Percentiles rank a stretch among this genome's conserved stretches.
Evolutionary conservation across 495 filamentous ascomycete species (phyloP).

Genomic region (Extremus antarcticus): DNA sequence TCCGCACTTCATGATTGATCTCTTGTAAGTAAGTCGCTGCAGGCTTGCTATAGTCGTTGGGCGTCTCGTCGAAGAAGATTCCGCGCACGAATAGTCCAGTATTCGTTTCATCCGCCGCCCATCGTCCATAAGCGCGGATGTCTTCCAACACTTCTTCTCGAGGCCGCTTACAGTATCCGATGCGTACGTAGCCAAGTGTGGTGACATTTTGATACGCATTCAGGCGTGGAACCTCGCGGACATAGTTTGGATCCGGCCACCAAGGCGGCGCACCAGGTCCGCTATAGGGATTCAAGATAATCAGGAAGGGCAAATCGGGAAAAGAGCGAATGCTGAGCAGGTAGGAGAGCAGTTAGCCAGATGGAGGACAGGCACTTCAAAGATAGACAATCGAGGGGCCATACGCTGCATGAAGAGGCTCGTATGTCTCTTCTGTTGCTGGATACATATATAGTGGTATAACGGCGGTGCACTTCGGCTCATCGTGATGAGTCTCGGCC

Average conservation of each 20-base stretch:
- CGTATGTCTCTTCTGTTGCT: constrained; percentile 4
- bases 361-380: too few relatives aligned
- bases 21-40: constrained; percentile 3
- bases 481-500: background rate
- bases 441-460: constrained; percentile 12
- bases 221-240: constrained; percentile 37
- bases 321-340: constrained; percentile 15
- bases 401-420: constrained; percentile 7
- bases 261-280: constrained; percentile 37
- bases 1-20: background rate
- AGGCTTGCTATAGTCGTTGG: constrained; percentile 9
- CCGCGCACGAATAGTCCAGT: constrained; percentile 30
- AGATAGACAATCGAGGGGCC: background rate
- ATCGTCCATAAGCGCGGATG: constrained; percentile 39
- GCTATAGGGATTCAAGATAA: constrained; percentile 46
- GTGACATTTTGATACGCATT: constrained; percentile 38
- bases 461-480: background rate
- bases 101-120: constrained; percentile 30
- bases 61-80: constrained; percentile 42
- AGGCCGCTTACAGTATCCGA: constrained; percentile 38
- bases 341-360: background rate
- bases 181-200: constrained; percentile 46
- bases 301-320: constrained; percentile 39
- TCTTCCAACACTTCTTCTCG: constrained; percentile 34
- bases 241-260: constrained; percentile 43